Conservation (phyloP, 2,329 filamentous ascomycete species). For the Fonsecaea erecta region DNA sequence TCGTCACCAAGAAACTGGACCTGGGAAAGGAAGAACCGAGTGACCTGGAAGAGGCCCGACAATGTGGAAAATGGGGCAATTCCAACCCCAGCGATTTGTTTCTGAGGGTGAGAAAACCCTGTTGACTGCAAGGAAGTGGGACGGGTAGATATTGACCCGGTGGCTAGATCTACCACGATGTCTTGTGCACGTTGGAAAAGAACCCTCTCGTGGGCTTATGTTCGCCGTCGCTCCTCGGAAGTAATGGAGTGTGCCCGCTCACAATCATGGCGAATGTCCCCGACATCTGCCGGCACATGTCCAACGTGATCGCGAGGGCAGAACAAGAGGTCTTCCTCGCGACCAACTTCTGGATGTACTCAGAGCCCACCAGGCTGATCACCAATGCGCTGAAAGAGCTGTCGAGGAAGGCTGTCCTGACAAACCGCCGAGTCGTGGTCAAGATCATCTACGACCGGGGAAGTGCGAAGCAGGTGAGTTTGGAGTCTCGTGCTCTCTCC, state of each 20-base stretch:
- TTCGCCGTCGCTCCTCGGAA: constrained; percentile 64
- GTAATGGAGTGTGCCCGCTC: constrained; percentile 67
- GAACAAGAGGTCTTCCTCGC: constrained; percentile 73
- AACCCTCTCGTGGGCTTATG: constrained; percentile 55
- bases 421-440: constrained; percentile 64
- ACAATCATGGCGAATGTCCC: constrained; percentile 71
- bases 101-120: constrained; percentile 52
- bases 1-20: constrained; percentile 27
- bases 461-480: constrained; percentile 60
- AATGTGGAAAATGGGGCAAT: constrained; percentile 71
- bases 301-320: constrained; percentile 74
- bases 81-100: constrained; percentile 70
- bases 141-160: neutral
- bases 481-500: neutral
- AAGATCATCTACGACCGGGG: constrained; percentile 79
- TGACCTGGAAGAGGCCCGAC: constrained; percentile 58
- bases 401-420: constrained; percentile 64
- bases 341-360: constrained; percentile 77
- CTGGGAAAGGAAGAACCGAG: constrained; percentile 41
- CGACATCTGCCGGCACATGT: constrained; percentile 74
- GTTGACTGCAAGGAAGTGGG: neutral
- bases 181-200: constrained; percentile 52
- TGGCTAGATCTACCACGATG: constrained; percentile 67
- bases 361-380: constrained; percentile 69
- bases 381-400: constrained; percentile 72